Conservation (phyloP, 2,329 filamentous ascomycete species). For the Colletotrichum theobromicola region DNA sequence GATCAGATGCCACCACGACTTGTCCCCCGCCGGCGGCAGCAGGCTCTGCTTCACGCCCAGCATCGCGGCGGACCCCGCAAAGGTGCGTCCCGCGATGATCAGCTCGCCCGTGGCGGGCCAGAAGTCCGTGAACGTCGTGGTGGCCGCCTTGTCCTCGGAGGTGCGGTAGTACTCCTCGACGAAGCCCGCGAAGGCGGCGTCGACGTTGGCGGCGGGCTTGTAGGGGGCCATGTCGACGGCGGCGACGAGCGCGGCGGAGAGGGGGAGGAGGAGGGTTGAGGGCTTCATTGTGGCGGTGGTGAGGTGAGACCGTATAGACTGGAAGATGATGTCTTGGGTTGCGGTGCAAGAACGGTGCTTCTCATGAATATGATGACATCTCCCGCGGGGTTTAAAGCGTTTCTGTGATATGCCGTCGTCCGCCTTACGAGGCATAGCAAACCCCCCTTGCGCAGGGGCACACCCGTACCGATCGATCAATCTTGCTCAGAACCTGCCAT, state of each 20-base stretch:
- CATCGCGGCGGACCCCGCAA: not conserved
- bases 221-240: slow-evolving; percentile 9
- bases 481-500: not conserved
- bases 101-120: slow-evolving; percentile 3
- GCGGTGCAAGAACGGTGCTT: not conserved
- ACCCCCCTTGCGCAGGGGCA: not conserved
- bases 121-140: slow-evolving; percentile 5
- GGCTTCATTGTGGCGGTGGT: not conserved
- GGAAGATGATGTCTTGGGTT: not conserved
- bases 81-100: not conserved
- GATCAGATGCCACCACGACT: slow-evolving; percentile 12
- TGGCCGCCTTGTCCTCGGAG: not conserved
- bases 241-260: not conserved
- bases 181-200: not conserved
- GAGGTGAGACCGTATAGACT: too few species aligned
- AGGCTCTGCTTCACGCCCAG: slow-evolving; percentile 8
- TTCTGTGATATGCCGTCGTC: not conserved
- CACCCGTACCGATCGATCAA: not conserved
- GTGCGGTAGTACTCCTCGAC: slow-evolving; percentile 2
- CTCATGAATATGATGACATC: not conserved
- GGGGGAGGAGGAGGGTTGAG: not conserved
- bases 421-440: not conserved
- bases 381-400: rapidly evolving
- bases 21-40: not conserved
- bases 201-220: not conserved